Evolutionary conservation across 352 stramenopile species (phyloP).

Genomic region (Pseudoperonospora humuli): DNA sequence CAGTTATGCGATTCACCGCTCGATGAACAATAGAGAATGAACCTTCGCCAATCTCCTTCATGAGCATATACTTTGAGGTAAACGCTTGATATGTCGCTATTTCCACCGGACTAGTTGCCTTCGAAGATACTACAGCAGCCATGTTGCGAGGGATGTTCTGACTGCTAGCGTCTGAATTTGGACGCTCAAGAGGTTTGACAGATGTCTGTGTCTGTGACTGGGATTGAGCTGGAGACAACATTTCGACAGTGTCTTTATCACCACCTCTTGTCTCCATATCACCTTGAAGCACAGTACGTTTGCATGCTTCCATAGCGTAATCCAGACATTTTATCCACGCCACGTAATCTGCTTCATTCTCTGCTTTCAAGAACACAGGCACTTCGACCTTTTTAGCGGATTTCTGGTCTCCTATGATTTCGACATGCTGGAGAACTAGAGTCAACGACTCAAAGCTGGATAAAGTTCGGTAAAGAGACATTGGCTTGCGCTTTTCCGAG

Average conservation of each 20-base stretch:
- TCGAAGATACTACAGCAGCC: neutral
- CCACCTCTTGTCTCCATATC: conserved; percentile 4
- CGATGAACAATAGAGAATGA: conserved; percentile 81
- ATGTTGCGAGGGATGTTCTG: too few relatives aligned
- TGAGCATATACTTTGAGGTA: conserved; percentile 51
- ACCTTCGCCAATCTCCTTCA: conserved; percentile 78
- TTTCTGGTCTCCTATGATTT: conserved; percentile 33
- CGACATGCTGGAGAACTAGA: conserved; percentile 43
- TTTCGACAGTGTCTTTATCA: conserved; percentile 7
- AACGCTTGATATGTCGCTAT: conserved; percentile 29
- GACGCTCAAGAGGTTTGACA: neutral
- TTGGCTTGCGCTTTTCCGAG: conserved; percentile 6
- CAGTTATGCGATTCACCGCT: conserved; percentile 57
- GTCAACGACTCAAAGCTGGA: conserved; percentile 15
- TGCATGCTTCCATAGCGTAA: conserved; percentile 44
- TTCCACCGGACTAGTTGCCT: conserved; percentile 4
- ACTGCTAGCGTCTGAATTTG: neutral
- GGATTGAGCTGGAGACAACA: neutral
- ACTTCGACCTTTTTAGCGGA: conserved; percentile 33
- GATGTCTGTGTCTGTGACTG: neutral
- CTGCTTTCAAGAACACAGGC: conserved; percentile 42
- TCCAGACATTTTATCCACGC: conserved; percentile 44
- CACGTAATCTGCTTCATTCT: conserved; percentile 32
- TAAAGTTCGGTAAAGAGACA: conserved; percentile 10
- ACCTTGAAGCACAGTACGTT: conserved; percentile 20